A percentile compares a stretch with the other conserved stretches of the same genome.
phyloP scores from a whole-genome alignment of 331 rosid genomes.

The Quercus phellos region DNA sequence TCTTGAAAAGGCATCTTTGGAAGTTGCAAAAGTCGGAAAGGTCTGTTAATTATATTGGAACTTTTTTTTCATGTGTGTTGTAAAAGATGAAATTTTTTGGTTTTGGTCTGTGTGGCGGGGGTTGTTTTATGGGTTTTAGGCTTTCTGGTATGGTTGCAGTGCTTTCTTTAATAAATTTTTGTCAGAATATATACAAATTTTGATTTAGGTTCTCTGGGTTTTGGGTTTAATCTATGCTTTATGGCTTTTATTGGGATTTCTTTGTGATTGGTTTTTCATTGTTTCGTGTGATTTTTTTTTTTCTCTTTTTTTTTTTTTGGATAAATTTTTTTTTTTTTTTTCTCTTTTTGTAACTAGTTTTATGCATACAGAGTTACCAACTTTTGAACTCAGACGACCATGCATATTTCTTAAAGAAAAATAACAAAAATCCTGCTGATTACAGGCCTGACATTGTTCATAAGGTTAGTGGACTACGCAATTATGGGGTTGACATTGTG shows the following conservation, averaged over 20 bases:
- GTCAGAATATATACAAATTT: not conserved
- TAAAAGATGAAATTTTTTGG: too few relatives aligned
- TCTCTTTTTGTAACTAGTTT: not conserved
- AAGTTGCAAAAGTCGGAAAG: slow-evolving; percentile 86
- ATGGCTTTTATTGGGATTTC: not conserved
- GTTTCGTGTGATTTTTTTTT: not conserved
- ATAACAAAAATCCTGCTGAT: slow-evolving; percentile 42
- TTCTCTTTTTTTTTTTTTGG: too few relatives aligned
- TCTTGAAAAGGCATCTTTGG: slow-evolving; percentile 80
- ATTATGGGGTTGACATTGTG: slow-evolving; percentile 47
- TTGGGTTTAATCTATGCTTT: not conserved
- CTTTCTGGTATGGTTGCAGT: too few relatives aligned
- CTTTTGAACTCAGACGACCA: slow-evolving; percentile 78
- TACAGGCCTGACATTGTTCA: too few relatives aligned
- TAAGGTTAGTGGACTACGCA: too few relatives aligned
- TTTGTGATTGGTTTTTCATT: not conserved
- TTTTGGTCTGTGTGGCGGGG: too few relatives aligned
- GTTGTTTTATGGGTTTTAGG: too few relatives aligned
- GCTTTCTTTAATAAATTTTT: not conserved
- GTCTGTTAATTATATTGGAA: slow-evolving; percentile 12
- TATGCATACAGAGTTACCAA: slow-evolving; percentile 48
- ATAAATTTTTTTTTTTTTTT: not conserved
- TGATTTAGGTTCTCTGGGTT: not conserved
- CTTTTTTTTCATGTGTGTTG: not conserved
- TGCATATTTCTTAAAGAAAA: slow-evolving; percentile 48